These are phyloP conservation scores for Trichaptum fuscoviolaceum DNA, from an alignment of 768 basidiomycete genomes.

Conservation along the genomic window DNA sequence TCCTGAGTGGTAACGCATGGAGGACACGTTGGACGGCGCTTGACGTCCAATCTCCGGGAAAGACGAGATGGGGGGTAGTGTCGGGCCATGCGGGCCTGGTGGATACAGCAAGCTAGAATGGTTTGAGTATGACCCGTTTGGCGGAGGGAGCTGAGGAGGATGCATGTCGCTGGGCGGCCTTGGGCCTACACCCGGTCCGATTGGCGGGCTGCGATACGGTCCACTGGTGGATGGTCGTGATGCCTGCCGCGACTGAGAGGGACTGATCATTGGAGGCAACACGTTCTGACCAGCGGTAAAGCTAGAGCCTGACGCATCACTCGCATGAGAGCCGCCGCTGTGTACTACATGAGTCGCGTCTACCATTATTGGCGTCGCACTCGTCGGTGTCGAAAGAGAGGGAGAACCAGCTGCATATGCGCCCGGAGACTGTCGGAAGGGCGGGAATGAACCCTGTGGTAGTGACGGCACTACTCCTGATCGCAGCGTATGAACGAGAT, in stretches of 20 bases:
- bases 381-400: slow-evolving; percentile 35
- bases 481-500: slow-evolving; percentile 77
- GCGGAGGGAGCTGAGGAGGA: slow-evolving; percentile 35
- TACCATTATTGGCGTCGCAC: slow-evolving; percentile 22
- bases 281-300: slow-evolving; percentile 22
- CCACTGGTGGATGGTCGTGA: slow-evolving; percentile 27
- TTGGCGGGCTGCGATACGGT: slow-evolving; percentile 31
- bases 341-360: slow-evolving; percentile 18
- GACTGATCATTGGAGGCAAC: slow-evolving; percentile 27
- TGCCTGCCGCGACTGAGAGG: slow-evolving; percentile 10
- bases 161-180: slow-evolving; percentile 36
- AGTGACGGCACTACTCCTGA: slow-evolving; percentile 43
- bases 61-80: slow-evolving; percentile 68
- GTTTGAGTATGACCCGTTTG: slow-evolving; percentile 35
- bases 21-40: slow-evolving; percentile 50
- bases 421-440: slow-evolving; percentile 46
- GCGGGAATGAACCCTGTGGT: slow-evolving; percentile 40
- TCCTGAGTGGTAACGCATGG: slow-evolving; percentile 50
- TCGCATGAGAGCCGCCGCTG: slow-evolving; percentile 18
- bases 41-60: slow-evolving; percentile 48
- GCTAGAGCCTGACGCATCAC: slow-evolving; percentile 25
- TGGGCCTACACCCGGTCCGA: slow-evolving; percentile 29
- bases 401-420: slow-evolving; percentile 51
- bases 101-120: slow-evolving; percentile 23
- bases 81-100: slow-evolving; percentile 40